Base-by-base conservation (phyloP, 2,329 filamentous ascomycete genomes). In the Chaetomiaceae sp. region DNA sequence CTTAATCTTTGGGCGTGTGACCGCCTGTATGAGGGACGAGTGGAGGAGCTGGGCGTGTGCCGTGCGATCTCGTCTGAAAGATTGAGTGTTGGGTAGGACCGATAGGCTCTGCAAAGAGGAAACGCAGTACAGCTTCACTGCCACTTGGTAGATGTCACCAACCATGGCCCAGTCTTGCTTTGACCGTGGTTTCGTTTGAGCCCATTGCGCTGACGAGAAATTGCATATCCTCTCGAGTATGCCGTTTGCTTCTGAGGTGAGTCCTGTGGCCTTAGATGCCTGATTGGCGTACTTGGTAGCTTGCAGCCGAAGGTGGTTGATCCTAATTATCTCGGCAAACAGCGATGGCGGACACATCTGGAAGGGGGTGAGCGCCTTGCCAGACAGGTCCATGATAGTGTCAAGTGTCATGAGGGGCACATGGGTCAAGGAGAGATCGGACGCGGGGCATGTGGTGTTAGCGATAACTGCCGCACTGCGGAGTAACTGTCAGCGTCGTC, bases 391-490 rank as follows among this genome's bases (percentile, higher is more conserved):
- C 12, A 64, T 12, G 1, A 67, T 54, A 23, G 59, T 50, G 6
- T 65, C 58, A 9, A 66, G 44, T 2, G 64, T 55, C 2, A 62
- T 60, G 13, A 65, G 43, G 31, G 65, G 62, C 5, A 47, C 46
- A 5, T 44, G 49, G 0, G 62, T 55, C 33, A 62, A 62, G 7
- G 58, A 27, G 14, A 70, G 56, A 38, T 67, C 55, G 17, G 61
- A 57, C 20, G 68, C 62, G 4, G 68, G 68, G 1, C 62, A 66
- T 2, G 68, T 66, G 2, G 68, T 71, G 44, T 72, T 67, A 2
- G 61, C 65, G 5, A 69, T 60, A 3, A 69, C 61, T 0, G 62
- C 20, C 8, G 48, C 12, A 6, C 50, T 53, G 13, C 9, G 16
- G n/a, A 12, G 12, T 23, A 10, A 2, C 9, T 8, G 21, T 19